These are phyloP conservation scores for Tephrocybe sp. DNA, from an alignment of 768 basidiomycete genomes.

Conservation along the genomic window DNA sequence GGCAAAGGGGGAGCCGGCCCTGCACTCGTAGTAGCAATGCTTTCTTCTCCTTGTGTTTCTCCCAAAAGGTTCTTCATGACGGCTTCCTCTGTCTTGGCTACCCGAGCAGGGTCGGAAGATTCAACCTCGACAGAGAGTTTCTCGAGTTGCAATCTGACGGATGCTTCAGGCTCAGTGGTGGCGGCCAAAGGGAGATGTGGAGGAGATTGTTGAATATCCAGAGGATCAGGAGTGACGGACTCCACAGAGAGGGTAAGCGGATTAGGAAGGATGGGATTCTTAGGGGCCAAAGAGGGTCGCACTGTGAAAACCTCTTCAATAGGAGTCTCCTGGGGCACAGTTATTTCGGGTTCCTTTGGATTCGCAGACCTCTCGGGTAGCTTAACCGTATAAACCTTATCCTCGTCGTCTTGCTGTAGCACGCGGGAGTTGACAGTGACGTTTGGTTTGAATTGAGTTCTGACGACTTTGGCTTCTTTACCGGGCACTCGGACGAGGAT, in stretches of 20 bases:
- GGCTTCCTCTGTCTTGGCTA: slow-evolving; percentile 46
- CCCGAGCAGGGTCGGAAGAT: slow-evolving; percentile 32
- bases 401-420: slow-evolving; percentile 28
- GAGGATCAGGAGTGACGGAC: neutral
- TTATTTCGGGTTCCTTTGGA: slow-evolving; percentile 15
- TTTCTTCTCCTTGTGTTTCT: slow-evolving; percentile 22
- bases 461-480: slow-evolving; percentile 38
- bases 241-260: slow-evolving; percentile 13
- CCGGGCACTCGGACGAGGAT: slow-evolving; percentile 68
- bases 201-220: slow-evolving; percentile 5
- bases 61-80: slow-evolving; percentile 38
- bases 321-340: slow-evolving; percentile 33
- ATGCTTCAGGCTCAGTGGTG: slow-evolving; percentile 28
- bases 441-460: slow-evolving; percentile 27
- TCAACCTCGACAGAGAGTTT: slow-evolving; percentile 34
- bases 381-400: slow-evolving; percentile 50
- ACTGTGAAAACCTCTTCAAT: slow-evolving; percentile 60
- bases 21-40: slow-evolving; percentile 14
- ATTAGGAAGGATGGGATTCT: slow-evolving; percentile 27
- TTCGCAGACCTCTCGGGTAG: slow-evolving; percentile 43
- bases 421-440: slow-evolving; percentile 15
- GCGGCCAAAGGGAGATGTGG: slow-evolving; percentile 19
- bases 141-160: slow-evolving; percentile 36
- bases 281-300: slow-evolving; percentile 43
- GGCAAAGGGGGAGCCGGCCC: slow-evolving; percentile 40